A percentile compares a stretch with the other conserved stretches of the same genome.
These are phyloP conservation scores for Dipodascus albidus DNA, from an alignment of 805 yeast species.

Conservation along the genomic window DNA sequence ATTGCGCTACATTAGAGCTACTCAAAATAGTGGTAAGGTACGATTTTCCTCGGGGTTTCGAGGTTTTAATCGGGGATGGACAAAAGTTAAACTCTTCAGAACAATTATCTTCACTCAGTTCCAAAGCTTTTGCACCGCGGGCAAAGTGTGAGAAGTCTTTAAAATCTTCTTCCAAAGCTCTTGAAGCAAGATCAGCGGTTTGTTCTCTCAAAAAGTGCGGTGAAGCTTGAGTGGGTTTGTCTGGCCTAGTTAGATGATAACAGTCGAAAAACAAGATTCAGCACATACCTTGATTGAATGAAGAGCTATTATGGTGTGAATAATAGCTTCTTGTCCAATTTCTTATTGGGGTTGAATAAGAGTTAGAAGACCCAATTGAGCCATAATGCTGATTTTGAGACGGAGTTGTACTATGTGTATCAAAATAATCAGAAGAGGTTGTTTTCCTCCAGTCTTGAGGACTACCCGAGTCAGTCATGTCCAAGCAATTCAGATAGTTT, in stretches of 20 bases:
- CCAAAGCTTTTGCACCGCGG: background rate
- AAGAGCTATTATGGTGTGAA: background rate
- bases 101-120: background rate
- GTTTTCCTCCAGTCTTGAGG: too few relatives aligned
- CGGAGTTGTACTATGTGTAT: background rate
- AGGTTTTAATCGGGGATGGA: background rate
- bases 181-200: background rate
- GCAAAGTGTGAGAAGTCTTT: background rate
- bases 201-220: background rate
- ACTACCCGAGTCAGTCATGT: too few relatives aligned
- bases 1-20: background rate
- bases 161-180: conserved; percentile 1
- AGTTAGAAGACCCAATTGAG: background rate
- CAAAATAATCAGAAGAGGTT: background rate
- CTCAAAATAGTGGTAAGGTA: background rate
- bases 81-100: background rate
- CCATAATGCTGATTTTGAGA: background rate
- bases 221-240: background rate
- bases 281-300: background rate
- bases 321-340: background rate
- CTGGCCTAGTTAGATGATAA: too few relatives aligned
- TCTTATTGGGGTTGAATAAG: background rate
- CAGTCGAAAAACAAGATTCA: background rate
- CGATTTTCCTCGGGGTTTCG: background rate
- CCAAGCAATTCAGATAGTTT: too few relatives aligned